Base-by-base conservation (phyloP, 2,329 filamentous ascomycete species). In the Calonectria crousiana region DNA sequence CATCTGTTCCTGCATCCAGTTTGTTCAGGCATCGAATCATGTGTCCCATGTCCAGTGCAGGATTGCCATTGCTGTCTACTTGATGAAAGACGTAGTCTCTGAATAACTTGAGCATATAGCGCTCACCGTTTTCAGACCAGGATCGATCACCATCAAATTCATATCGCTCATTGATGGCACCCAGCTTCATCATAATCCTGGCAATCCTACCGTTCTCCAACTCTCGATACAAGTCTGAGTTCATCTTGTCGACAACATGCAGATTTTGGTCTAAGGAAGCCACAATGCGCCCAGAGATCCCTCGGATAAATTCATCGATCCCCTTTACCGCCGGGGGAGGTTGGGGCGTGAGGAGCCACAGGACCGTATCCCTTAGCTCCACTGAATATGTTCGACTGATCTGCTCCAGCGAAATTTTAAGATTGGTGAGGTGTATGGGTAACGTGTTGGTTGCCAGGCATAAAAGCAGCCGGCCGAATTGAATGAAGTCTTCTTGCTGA, bases 31-130 rank as follows among this genome's bases (percentile, higher is more conserved):
- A 96, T 32, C 90, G 91, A 58, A 99, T 84, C 76, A 98, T 95
- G 85, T 98, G 96, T 4, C 94, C 96, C 72, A 98, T 88, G 82
- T 98, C 95, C 6, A 98, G 89, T 1, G 96, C 93, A 0, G 97
- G 94, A 68, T 94, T 93, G 18, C 95, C 95, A 72, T 95, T 92
- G 36, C 91, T 90, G 83, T 98, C 95, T 16, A 98, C 95, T 81
- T 98, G 96, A 84, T 99, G 97, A 86, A 98, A 99, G 51, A 98
- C 95, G 80, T 97, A 98, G 85, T 99, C 97, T 65, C 97, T 92
- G 88, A 98, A 98, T 11, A 99, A 90, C 85, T 98, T 98, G 77
- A 99, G 89, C 82, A 95, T 94, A 83, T 98, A 98, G 34, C 96
- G 92, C 80, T 98, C 95, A 32, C 96, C 96, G 62, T 94, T 97